Percentiles rank a stretch among this genome's conserved stretches.
Conservation (phyloP, 176 grass and related monocot species). For the Puya raimondii region DNA sequence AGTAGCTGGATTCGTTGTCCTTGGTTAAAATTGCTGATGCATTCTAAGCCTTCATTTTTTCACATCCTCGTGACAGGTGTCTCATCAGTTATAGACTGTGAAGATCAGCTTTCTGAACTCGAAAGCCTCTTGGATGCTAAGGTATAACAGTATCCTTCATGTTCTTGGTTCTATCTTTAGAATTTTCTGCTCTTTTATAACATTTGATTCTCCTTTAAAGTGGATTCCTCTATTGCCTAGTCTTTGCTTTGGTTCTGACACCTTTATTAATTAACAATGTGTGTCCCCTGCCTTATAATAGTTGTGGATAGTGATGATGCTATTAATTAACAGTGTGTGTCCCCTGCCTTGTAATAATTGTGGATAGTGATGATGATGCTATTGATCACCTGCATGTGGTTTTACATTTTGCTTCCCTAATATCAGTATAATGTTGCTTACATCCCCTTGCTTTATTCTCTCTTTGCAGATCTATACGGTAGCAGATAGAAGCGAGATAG, state of each 20-base stretch:
- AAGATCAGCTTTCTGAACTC: constrained; percentile 67
- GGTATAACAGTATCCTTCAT: constrained; percentile 25
- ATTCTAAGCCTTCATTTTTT: constrained; percentile 20
- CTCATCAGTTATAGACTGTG: constrained; percentile 53
- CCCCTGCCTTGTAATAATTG: too few relatives aligned
- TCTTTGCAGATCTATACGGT: constrained; percentile 59
- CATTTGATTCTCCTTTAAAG: neutral
- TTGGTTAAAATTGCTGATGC: neutral
- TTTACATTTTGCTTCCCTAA: too few relatives aligned
- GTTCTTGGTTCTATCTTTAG: neutral
- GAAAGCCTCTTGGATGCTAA: constrained; percentile 75
- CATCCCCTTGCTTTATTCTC: constrained; percentile 5
- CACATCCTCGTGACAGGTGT: constrained; percentile 30
- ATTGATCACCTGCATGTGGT: neutral
- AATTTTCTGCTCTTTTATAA: neutral
- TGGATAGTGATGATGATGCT: neutral
- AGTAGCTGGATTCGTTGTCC: neutral
- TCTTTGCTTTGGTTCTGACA: neutral
- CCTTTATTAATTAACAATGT: too few relatives aligned
- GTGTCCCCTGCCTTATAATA: too few relatives aligned
- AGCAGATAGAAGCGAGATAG: constrained; percentile 60
- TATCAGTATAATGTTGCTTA: neutral
- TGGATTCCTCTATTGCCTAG: neutral
- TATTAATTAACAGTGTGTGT: too few relatives aligned
- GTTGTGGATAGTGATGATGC: neutral